Evolutionary conservation across 352 stramenopile species (phyloP), one percentile per base, ranked within the genome.

Genomic region (Lagenidium sp.): DNA sequence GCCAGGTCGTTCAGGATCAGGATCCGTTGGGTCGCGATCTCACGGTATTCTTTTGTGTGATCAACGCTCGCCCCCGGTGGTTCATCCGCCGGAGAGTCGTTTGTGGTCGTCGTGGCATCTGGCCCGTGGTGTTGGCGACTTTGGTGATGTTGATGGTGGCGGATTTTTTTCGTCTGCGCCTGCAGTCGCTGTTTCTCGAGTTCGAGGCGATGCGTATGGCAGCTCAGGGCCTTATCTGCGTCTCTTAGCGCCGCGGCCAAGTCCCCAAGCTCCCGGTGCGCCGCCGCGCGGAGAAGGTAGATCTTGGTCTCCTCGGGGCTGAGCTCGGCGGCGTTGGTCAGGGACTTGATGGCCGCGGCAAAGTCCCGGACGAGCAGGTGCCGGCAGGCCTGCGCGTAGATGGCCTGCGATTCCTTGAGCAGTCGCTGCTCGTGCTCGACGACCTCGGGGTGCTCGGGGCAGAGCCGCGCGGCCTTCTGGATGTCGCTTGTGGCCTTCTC

Each of bases 1-100:
- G 71, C 74, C 1, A 89, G 63, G 44, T 89, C 80, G 36, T 83
- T 85, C 13, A 93, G 44, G 30, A 93, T 86, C 26, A 88, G 56
- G 31, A 75, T 82, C 2, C 73, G 73, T 60, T 85, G 75, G 23
- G 61, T 74, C 6, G 65, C 58, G 25, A 89, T 87, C 19, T 89
- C 76, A 1, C 57, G 57, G 35, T 76, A 82, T 37, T 80, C 64
- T 11, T 55, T 57, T 4, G 72, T 77, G 4, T 55, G 58, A 44
- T 88, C 75, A 2, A 56, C 24, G 2, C 28, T 13, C 6, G 13
- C 21, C 6, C 23, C 22, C 19, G 39, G 19, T 20, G n/a, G 12
- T 1, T 24, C 13, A 7, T 15, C 3, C 20, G 38, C 31, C 8
- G 32, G 11, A n/a, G n/a, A n/a, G n/a, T n/a, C n/a, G n/a, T n/a